Evolutionary conservation across 2,329 filamentous ascomycete genomes (phyloP).

Genomic region (Hypoxylon sp.): DNA sequence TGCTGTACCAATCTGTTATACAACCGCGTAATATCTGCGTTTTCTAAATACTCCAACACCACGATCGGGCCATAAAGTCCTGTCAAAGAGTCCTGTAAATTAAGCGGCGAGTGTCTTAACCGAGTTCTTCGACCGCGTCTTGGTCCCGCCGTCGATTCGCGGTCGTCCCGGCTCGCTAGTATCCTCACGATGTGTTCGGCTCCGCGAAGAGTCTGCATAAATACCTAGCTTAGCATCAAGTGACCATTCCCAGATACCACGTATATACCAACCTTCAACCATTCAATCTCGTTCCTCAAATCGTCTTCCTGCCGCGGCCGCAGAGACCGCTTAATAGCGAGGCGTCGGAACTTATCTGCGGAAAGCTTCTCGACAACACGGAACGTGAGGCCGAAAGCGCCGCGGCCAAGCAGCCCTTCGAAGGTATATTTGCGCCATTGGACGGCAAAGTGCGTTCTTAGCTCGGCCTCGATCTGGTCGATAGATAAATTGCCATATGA

Average conservation of each 20-base stretch:
- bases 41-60: slow-evolving; percentile 31
- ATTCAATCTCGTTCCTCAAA: slow-evolving; percentile 29
- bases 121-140: neutral
- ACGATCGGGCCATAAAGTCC: slow-evolving; percentile 24
- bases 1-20: slow-evolving; percentile 7
- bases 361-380: slow-evolving; percentile 27
- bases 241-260: too few species aligned
- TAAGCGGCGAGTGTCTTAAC: neutral
- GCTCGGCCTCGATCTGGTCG: slow-evolving; percentile 9
- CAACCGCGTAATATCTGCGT: slow-evolving; percentile 11
- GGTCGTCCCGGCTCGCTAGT: slow-evolving; percentile 15
- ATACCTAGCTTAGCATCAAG: neutral
- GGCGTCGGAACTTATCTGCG: slow-evolving; percentile 10
- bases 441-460: slow-evolving; percentile 21
- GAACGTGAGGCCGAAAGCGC: slow-evolving; percentile 28
- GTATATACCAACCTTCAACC: slow-evolving; percentile 11
- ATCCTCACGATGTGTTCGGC: slow-evolving; percentile 31
- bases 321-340: slow-evolving; percentile 28
- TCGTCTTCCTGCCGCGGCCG: neutral
- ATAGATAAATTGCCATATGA: slow-evolving; percentile 7
- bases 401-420: slow-evolving; percentile 15
- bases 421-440: slow-evolving; percentile 24
- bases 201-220: slow-evolving; percentile 25
- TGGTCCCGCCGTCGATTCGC: neutral
- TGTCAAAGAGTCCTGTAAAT: slow-evolving; percentile 5